Evolutionary conservation across 441 rosid species (phyloP).

Genomic region (Adansonia rubrostipa): DNA sequence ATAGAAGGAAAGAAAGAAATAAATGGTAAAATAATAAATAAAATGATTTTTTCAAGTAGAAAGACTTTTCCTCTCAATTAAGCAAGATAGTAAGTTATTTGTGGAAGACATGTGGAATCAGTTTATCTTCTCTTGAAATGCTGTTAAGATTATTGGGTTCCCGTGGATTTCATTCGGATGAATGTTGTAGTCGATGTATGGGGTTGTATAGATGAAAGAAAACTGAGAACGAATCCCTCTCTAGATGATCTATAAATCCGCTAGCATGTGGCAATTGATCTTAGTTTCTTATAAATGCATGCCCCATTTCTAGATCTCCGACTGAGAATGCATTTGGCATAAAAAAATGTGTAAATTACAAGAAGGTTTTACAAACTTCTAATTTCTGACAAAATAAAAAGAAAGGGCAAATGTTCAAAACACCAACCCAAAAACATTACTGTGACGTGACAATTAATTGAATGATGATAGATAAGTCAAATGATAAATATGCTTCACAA

Average conservation of each 20-base stretch:
- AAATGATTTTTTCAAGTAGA: not conserved
- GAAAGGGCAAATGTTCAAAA: not conserved
- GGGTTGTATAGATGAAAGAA: not conserved
- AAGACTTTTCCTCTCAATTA: not conserved
- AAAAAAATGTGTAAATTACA: not conserved
- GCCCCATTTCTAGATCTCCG: not conserved
- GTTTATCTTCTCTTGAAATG: not conserved
- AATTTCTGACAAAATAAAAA: not conserved
- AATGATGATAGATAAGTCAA: constrained; percentile 1
- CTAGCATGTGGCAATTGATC: not conserved
- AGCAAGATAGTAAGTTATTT: not conserved
- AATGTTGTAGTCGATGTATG: not conserved
- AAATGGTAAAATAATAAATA: not conserved
- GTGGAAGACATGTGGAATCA: not conserved
- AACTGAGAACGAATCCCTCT: not conserved
- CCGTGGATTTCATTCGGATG: not conserved
- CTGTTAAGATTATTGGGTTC: not conserved
- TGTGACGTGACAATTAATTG: not conserved
- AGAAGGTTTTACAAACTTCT: not conserved
- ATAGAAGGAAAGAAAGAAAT: not conserved
- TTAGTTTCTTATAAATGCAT: not conserved
- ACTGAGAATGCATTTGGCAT: not conserved
- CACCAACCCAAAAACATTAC: not conserved
- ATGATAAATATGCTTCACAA: constrained; percentile 13
- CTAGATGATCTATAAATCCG: constrained; percentile 1